Conservation (phyloP, 352 stramenopile genomes). For the Phytophthora boehmeriae region DNA sequence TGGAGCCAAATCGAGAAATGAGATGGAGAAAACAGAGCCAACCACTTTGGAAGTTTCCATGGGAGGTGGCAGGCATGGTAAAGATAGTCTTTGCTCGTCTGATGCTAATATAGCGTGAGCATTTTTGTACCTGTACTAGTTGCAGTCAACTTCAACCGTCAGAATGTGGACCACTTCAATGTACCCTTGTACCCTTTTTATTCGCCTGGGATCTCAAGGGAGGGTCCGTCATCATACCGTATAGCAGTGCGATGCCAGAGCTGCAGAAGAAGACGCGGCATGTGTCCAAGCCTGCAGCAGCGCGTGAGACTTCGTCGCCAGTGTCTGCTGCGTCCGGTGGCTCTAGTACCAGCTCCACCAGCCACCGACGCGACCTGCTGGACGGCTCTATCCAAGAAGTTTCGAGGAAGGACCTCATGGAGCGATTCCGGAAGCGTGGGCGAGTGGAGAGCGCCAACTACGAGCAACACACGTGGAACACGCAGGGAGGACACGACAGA, state of each 20-base stretch:
- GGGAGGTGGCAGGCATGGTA: background rate
- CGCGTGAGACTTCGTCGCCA: constrained; percentile 18
- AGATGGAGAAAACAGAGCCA: constrained; percentile 5
- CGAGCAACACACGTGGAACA: constrained; percentile 20
- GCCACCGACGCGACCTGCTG: constrained; percentile 32
- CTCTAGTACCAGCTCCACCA: constrained; percentile 7
- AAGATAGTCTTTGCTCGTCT: background rate
- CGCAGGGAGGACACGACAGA: background rate
- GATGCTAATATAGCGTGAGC: background rate
- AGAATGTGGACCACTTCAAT: background rate
- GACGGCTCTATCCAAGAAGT: constrained; percentile 36
- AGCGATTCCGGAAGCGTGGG: constrained; percentile 64
- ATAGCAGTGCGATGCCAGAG: constrained; percentile 11
- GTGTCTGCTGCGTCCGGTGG: background rate
- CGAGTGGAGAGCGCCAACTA: constrained; percentile 71
- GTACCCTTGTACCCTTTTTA: background rate
- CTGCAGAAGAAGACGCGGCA: constrained; percentile 34
- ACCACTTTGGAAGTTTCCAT: background rate
- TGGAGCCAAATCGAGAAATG: constrained; percentile 35
- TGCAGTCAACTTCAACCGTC: constrained; percentile 4
- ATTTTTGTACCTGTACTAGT: background rate
- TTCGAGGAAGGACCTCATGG: constrained; percentile 43
- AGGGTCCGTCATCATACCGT: background rate
- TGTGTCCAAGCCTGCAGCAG: constrained; percentile 31
- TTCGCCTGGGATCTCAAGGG: background rate